A percentile compares a stretch with the other conserved stretches of the same genome.
These are phyloP conservation scores for Herpetomonas samuelpessoai DNA, from an alignment of 208 protist species.

Conservation along the genomic window DNA sequence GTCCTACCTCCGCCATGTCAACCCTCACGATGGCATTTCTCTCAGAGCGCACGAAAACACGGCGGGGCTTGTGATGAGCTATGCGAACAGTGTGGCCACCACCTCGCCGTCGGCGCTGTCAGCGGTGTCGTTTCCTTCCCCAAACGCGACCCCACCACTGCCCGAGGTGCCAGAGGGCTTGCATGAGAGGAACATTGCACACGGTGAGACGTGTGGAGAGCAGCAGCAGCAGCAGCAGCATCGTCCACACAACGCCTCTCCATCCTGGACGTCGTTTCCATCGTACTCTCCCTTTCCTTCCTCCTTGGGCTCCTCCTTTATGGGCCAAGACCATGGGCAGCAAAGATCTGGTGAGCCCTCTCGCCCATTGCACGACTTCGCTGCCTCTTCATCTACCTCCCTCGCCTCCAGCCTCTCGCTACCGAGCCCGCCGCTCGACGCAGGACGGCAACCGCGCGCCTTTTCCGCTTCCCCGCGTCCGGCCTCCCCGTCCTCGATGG, in stretches of 20 bases:
- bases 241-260: neutral
- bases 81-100: neutral
- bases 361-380: too few relatives aligned
- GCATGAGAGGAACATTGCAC: too few relatives aligned
- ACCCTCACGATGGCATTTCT: neutral
- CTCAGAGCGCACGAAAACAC: neutral
- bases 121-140: too few relatives aligned
- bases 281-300: neutral
- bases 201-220: too few relatives aligned
- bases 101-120: neutral
- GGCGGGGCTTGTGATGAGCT: neutral
- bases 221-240: neutral
- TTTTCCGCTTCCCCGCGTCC: neutral
- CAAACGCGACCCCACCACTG: too few relatives aligned
- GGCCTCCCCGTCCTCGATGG: conserved; percentile 16
- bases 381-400: too few relatives aligned
- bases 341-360: too few relatives aligned
- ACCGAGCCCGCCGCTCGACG: too few relatives aligned
- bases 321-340: neutral
- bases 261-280: conserved; percentile 18
- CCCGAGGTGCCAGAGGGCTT: too few relatives aligned
- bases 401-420: too few relatives aligned
- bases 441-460: too few relatives aligned
- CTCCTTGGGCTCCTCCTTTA: neutral
- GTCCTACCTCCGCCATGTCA: neutral